Base-by-base conservation (phyloP, 805 yeast genomes). In the Kurtzmaniella fragi region DNA sequence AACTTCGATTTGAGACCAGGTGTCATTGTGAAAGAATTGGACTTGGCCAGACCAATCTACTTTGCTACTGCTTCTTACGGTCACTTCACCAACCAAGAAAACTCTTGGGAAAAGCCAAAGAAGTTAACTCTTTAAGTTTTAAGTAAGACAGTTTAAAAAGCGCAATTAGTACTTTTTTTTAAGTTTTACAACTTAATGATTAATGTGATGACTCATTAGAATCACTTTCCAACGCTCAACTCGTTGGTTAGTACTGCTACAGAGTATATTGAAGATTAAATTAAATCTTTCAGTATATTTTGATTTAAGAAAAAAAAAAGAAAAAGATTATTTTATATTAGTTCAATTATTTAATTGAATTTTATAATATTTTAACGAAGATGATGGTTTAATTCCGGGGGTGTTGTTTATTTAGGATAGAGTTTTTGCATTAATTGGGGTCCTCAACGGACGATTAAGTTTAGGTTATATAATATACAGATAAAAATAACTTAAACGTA, bases 1-100 rank as follows among this genome's bases (percentile, higher is more conserved):
- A 93, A 93, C 85, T 93, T 93, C 62, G 98, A 93, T 73, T 79
- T 93, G 67, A 91, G 99, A 81, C 99, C 99, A 49, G 99, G 99
- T 87, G 93, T 85, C 57, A 81, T 93, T 70, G 99, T 93, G 64
- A 87, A 75, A 70, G 96, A 90, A 70, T 82, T 93, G 62, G 93
- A 93, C 67, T 81, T 93, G 65, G 99, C 99, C 51, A 88, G 96
- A 76, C 99, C 99, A 71, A 93, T 93, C 72, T 93, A 93, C 80
- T 81, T 88, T 77, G 85, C 91, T 84, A 93, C 99, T 57, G 99
- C 99, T 59, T 84, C 96, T 42, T 91, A 93, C 71, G 99, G 99
- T 67, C 99, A 93, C 75, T 93, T 93, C 86, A 93, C 99, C 65
- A 87, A 93, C 84, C 99, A 91, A 79, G 84, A 82, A 63, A 85